These are phyloP conservation scores for Petasospora rhodanensis DNA, from an alignment of 1,139 yeast genomes.

Conservation along the genomic window DNA sequence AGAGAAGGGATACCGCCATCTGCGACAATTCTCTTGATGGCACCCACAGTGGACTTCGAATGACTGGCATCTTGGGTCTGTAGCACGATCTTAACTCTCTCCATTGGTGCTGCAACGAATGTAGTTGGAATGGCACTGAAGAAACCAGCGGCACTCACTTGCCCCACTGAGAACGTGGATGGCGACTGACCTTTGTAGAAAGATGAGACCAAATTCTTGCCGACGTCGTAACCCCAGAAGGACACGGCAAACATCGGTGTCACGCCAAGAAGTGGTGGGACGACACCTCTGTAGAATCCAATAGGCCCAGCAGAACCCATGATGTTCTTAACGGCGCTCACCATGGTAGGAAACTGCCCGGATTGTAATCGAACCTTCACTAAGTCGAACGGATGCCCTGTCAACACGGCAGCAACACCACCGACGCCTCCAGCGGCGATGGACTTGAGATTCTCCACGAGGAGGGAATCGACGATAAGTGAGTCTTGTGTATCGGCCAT, in stretches of 20 bases:
- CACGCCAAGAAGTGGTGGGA: constrained; percentile 89
- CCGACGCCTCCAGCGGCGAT: constrained; percentile 90
- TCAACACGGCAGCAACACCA: constrained; percentile 54
- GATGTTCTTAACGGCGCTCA: constrained; percentile 66
- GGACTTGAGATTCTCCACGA: constrained; percentile 55
- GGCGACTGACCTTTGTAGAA: constrained; percentile 25
- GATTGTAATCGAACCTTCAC: constrained; percentile 90
- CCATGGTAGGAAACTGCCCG: constrained; percentile 44
- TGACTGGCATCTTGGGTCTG: constrained; percentile 66
- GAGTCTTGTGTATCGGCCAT: constrained; percentile 31
- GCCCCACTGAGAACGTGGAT: constrained; percentile 55
- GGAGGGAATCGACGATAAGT: constrained; percentile 35
- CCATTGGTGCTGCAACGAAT: constrained; percentile 93
- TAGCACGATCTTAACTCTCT: constrained; percentile 89
- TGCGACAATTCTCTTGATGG: constrained; percentile 61
- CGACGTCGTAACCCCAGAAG: constrained; percentile 97
- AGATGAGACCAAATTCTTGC: constrained; percentile 65
- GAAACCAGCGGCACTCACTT: constrained; percentile 93
- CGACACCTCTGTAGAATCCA: constrained; percentile 84
- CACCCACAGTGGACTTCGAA: constrained; percentile 33
- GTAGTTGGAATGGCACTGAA: constrained; percentile 94
- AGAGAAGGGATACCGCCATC: constrained; percentile 84
- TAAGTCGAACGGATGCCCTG: constrained; percentile 95
- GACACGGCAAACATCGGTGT: constrained; percentile 98
- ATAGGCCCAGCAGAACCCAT: constrained; percentile 62